Percentiles rank a stretch among this genome's conserved stretches.
Conservation (phyloP, 768 basidiomycete species). For the Pleurotus giganteus region DNA sequence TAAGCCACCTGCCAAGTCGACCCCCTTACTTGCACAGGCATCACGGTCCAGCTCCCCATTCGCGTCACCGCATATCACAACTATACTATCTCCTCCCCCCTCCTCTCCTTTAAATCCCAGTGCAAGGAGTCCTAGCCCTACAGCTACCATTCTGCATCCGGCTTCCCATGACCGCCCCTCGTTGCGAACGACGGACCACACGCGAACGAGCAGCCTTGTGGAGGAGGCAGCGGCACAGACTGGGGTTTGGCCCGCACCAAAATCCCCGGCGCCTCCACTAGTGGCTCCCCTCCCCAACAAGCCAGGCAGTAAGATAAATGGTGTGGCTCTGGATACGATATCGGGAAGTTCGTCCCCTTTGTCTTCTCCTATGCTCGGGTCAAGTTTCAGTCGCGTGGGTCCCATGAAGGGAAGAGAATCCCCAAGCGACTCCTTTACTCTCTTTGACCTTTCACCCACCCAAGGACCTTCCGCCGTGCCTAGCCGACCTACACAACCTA, state of each 20-base stretch:
- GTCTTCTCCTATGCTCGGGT: slow-evolving; percentile 13
- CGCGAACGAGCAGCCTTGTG: slow-evolving; percentile 57
- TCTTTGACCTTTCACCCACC: background rate
- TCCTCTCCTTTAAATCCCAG: background rate
- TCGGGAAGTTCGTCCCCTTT: slow-evolving; percentile 13
- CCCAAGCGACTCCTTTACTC: slow-evolving; percentile 6
- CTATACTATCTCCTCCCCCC: slow-evolving; percentile 2
- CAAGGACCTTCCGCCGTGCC: background rate
- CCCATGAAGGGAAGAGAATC: slow-evolving; percentile 4
- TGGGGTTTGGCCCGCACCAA: slow-evolving; percentile 48
- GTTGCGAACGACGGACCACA: slow-evolving; percentile 44
- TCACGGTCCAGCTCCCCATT: slow-evolving; percentile 22
- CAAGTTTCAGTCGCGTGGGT: slow-evolving; percentile 4
- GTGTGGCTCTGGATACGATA: slow-evolving; percentile 19
- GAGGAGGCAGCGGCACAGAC: slow-evolving; percentile 43
- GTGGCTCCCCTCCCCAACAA: slow-evolving; percentile 32
- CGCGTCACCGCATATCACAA: slow-evolving; percentile 15
- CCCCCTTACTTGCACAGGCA: slow-evolving; percentile 3
- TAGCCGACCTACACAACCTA: background rate
- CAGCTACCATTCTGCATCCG: slow-evolving; percentile 11
- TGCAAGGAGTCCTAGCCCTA: slow-evolving; percentile 9
- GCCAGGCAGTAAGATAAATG: slow-evolving; percentile 17
- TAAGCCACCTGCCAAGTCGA: slow-evolving; percentile 34
- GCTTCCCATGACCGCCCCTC: slow-evolving; percentile 16
- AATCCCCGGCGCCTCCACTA: slow-evolving; percentile 42